A percentile compares a stretch with the other conserved stretches of the same genome.
These are phyloP conservation scores for Alternaria dauci DNA, from an alignment of 2,329 filamentous ascomycete species.

Conservation along the genomic window DNA sequence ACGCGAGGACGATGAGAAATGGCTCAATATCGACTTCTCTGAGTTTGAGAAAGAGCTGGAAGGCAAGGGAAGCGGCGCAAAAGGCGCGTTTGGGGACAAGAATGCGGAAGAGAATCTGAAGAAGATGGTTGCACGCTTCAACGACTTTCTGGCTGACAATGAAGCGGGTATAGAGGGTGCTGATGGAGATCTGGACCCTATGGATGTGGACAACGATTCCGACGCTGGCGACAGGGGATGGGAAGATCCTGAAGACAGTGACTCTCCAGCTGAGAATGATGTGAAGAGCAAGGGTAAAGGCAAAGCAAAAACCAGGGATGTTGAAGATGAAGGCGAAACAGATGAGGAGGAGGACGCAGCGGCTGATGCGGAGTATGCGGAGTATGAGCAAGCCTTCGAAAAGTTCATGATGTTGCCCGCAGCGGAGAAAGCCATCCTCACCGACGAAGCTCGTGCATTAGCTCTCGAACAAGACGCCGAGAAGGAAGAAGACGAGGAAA, in stretches of 20 bases:
- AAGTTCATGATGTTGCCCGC: constrained; percentile 78
- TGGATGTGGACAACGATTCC: constrained; percentile 70
- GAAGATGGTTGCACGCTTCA: constrained; percentile 93
- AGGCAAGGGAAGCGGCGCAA: constrained; percentile 50
- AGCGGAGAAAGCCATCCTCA: constrained; percentile 44
- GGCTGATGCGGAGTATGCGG: constrained; percentile 74
- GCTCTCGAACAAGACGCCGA: constrained; percentile 53
- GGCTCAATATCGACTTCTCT: constrained; percentile 90
- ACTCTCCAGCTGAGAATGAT: constrained; percentile 49
- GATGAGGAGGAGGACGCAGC: constrained; percentile 58
- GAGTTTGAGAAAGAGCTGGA: constrained; percentile 85
- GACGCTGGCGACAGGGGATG: constrained; percentile 58
- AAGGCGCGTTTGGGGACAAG: constrained; percentile 66
- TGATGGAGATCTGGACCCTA: constrained; percentile 68
- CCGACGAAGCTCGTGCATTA: constrained; percentile 47
- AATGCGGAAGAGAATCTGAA: constrained; percentile 77
- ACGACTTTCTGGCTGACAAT: constrained; percentile 88
- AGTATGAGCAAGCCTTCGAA: constrained; percentile 80
- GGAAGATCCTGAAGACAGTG: constrained; percentile 53
- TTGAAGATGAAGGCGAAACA: constrained; percentile 31
- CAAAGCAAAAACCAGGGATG: constrained; percentile 69
- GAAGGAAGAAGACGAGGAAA: constrained; percentile 62
- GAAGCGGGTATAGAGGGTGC: constrained; percentile 81
- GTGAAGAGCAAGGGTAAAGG: constrained; percentile 48
- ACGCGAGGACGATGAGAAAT: constrained; percentile 83